Base-by-base conservation (phyloP, 2,329 filamentous ascomycete genomes). In the Aspergillus proliferans region DNA sequence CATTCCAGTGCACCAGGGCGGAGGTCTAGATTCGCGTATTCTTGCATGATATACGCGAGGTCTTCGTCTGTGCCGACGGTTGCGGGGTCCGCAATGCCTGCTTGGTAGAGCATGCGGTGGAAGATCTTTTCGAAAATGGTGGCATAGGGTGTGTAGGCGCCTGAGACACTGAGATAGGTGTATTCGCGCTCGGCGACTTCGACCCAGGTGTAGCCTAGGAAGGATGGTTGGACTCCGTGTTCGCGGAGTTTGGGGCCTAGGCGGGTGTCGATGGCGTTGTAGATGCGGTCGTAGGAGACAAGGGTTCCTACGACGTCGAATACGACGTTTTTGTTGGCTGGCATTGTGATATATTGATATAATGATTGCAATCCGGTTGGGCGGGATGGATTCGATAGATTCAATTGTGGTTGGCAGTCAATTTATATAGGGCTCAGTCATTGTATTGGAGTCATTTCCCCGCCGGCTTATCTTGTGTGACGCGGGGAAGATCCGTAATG, bases 121-220 rank as follows among this genome's bases (percentile, higher is more conserved):
- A 76, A 76, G 4, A 74, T 51, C 0, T 63, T 58, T 14, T 60
- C 57, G 46, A 75, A 65, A 9, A 74, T 63, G 3, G 66, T 52
- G 10, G 60, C 65, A 50, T 70, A 76, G 1, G 62, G 58, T 1
- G 55, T 62, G 53, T 76, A 74, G 10, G 61, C 56, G 1, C 63
- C 65, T 0, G 67, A 67, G 14, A 75, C 61, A 36, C 66, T 71
- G 3, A 76, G 63, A 47, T 70, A 75, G 5, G 72, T 75, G 55
- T 71, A 76, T 51, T 76, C 71, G 4, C 68, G 64, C 48, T 76
- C 73, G 3, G 71, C 66, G 3, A 62, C 62, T 43, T 70, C 69
- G 53, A 72, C 68, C 72, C 71, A 76, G 4, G 68, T 61, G 44
- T 64, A 71, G 12, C 68, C 72, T 8, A 76, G 68, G 4, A 69